A percentile compares a stretch with the other conserved stretches of the same genome.
Evolutionary conservation across 108 stramenopile species (phyloP).

Genomic region (Skeletonema costatum): DNA sequence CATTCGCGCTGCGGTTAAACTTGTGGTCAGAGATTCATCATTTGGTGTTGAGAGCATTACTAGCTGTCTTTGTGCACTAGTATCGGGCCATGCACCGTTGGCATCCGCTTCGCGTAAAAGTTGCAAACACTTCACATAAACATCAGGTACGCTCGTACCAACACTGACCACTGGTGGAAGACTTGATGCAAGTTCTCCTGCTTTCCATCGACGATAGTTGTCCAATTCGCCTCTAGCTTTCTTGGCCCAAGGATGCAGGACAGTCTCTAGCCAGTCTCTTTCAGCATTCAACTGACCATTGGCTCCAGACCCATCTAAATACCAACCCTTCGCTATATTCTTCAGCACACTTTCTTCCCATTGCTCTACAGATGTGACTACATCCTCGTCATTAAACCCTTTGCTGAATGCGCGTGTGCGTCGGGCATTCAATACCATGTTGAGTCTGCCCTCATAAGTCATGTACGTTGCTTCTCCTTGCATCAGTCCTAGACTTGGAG

Average conservation of each 20-base stretch:
- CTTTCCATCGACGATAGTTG: constrained; percentile 75
- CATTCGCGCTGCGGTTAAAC: constrained; percentile 50
- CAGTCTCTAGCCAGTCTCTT: constrained; percentile 56
- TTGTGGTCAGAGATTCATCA: constrained; percentile 35
- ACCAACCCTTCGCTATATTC: constrained; percentile 57
- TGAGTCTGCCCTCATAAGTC: constrained; percentile 71
- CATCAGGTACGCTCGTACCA: constrained; percentile 56
- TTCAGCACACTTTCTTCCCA: constrained; percentile 60
- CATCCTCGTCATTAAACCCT: constrained; percentile 64
- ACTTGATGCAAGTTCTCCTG: constrained; percentile 1
- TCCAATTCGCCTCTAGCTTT: constrained; percentile 58
- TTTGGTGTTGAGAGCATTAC: constrained; percentile 72
- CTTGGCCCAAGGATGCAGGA: constrained; percentile 72
- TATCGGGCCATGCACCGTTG: constrained; percentile 75
- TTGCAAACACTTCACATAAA: constrained; percentile 60
- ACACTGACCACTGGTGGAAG: constrained; percentile 41
- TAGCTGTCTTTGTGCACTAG: constrained; percentile 74
- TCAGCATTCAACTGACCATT: constrained; percentile 58
- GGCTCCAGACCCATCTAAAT: constrained; percentile 45
- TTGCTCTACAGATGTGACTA: constrained; percentile 49
- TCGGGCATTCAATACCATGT: constrained; percentile 64
- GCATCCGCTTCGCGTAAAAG: constrained; percentile 62
- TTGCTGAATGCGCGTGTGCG: constrained; percentile 43
- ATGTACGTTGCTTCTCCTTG: constrained; percentile 66
- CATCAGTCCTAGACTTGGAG: constrained; percentile 55